Base-by-base conservation (phyloP, 164 flowering plant genomes). In the Liriodendron chinense region DNA sequence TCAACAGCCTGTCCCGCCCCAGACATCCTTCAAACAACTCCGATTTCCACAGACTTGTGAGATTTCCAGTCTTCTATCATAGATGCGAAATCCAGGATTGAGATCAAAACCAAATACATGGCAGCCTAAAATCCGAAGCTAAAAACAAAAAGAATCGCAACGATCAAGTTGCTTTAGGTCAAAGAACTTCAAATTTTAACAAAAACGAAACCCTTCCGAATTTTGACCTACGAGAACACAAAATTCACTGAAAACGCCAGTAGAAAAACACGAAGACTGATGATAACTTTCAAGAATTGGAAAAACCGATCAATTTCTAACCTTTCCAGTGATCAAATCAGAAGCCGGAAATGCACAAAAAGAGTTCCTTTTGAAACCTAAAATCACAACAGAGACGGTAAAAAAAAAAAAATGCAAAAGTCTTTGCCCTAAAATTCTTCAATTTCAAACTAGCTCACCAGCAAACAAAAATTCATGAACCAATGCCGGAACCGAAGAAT, bases 1-100 rank as follows among this genome's bases (percentile, higher is more conserved):
- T 77, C 85, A 26, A 80, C 83, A 12, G 83, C 84, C 69, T 80
- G 84, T 22, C 82, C 80, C 9, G 85, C 82, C 25, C 82, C 84
- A 62, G 87, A 79, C 85, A 85, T 83, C 43, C 73, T 63, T 76
- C 48, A 65, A 25, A 65, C 16, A 21, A 47, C 47, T n/a, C 64
- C 23, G 43, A 62, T 63, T 21, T 13, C 34, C 53, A 6, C 7
- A 21, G 9, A 5, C 14, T 47, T 7, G 63, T 16, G 21, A 50
- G 65, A 49, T 49, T 64, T 70, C 74, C 21, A 68, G 66, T 47
- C 71, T 57, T 68, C 69, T 14, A 28, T 20, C 9, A 66, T 16
- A 25, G n/a, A 66, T 66, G 3, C 20, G 47, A 66, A 16, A 24
- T 26, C 16, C 69, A 13, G 18, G 18, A 16, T 26, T 18, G 43